Evolutionary conservation across 352 stramenopile genomes (phyloP), one percentile per base, ranked within the genome.

Genomic region (Pythium coloratum): DNA sequence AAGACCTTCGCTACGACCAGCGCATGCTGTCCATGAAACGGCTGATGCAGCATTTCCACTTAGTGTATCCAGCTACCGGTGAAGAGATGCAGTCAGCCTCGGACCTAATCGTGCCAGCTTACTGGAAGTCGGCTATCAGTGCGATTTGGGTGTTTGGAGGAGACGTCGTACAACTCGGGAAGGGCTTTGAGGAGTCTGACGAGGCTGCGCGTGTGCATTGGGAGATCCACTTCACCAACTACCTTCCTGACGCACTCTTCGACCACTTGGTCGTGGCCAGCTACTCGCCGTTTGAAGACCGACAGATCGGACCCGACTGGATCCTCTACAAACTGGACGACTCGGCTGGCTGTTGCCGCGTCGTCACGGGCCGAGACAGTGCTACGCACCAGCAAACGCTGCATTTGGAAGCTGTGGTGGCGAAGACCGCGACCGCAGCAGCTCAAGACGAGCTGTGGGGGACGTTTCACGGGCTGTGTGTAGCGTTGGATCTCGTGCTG

Each of bases 21-120:
- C 55, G 55, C 10, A 67, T 63, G 38, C 34, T 71, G n/a, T 55
- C 51, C 13, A 44, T 76, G 42, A 76, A 76, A 53, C 26, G 50
- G 38, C 40, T 73, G 9, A 36, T 76, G 2, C 55, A 68, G 36
- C 53, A 53, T 8, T 71, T 66, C 12, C 26, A 66, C 16, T 30
- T 71, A n/a, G 65, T 50, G 14, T 58, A 66, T 44, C 51, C 62
- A 20, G 53, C 38, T 3, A 53, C n/a, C 18, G 47, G 47, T 0
- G 50, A 50, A 9, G 55, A 33, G 12, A 54, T 61, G 50, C 42
- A 38, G 61, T 57, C 38, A 55, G 67, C 54, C 16, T 71, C 40
- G 26, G 70, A 71, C 32, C 50, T 64, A 5, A 63, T 51, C 24
- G 59, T 59, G 8, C 55, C 57, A 5, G 46, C 59, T 24, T 59